These are phyloP conservation scores for Akanthomyces uredinophilus DNA, from an alignment of 2,329 filamentous ascomycete genomes.

Conservation along the genomic window DNA sequence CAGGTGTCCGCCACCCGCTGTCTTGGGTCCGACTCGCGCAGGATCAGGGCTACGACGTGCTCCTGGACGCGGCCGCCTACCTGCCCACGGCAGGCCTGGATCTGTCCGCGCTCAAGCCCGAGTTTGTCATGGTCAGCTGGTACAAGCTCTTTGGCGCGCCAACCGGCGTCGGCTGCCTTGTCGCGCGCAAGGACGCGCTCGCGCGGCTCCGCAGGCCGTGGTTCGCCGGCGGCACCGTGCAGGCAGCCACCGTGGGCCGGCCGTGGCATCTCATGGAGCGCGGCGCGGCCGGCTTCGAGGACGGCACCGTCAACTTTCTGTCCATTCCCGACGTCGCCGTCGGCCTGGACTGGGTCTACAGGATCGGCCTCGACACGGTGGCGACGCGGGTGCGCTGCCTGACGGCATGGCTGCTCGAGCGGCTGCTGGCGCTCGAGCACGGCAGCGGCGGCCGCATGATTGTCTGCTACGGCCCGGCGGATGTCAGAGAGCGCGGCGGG, in stretches of 20 bases:
- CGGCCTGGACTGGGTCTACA: constrained; percentile 32
- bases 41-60: constrained; percentile 33
- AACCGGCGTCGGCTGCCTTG: constrained; percentile 36
- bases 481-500: constrained; percentile 27
- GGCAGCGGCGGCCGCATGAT: constrained; percentile 29
- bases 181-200: constrained; percentile 30
- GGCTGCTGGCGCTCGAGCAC: constrained; percentile 28
- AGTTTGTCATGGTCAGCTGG: constrained; percentile 36
- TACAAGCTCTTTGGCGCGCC: constrained; percentile 40
- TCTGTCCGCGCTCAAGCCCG: constrained; percentile 29
- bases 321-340: constrained; percentile 33
- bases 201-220: constrained; percentile 30
- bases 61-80: constrained; percentile 37
- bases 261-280: constrained; percentile 28
- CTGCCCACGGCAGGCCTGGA: constrained; percentile 33
- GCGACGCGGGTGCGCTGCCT: constrained; percentile 30
- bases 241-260: constrained; percentile 26
- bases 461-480: constrained; percentile 31
- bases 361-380: constrained; percentile 25
- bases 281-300: constrained; percentile 32
- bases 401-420: constrained; percentile 32
- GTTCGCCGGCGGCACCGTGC: constrained; percentile 36
- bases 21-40: constrained; percentile 32
- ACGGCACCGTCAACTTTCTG: constrained; percentile 37
- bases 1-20: constrained; percentile 37